Base-by-base conservation (phyloP, 768 basidiomycete species). In the Melanogaster broomeanus region DNA sequence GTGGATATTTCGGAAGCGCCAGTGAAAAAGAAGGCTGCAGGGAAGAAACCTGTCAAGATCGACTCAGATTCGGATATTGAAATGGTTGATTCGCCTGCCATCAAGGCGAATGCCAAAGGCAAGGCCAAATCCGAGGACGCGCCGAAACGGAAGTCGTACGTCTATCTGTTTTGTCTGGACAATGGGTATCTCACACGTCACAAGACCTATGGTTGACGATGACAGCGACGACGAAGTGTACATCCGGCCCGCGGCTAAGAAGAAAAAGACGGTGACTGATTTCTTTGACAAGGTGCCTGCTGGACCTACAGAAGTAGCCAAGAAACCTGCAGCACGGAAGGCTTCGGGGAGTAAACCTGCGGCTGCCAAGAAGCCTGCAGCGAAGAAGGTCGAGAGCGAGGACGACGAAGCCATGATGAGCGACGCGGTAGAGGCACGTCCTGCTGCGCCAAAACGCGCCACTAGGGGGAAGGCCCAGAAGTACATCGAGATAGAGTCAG, bases 141-240 rank as follows among this genome's bases (percentile, higher is more conserved):
- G 15, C 63, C 71, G 39, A 91, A 91, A 69, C 82, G 88, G 38
- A 92, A 90, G 69, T 87, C 81, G 89, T 86, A 45, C 28, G 74
- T 66, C 6, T 40, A 8, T 24, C 2, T 39, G 24, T 18, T 28
- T 51, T 40, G 4, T 38, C 53, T 37, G 52, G 48, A 6, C 42
- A 24, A 30, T 24, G 24, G 44, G 35, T 47, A 52, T 27, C 52
- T 64, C 19, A 66, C 41, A 4, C 4, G 19, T 52, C 6, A 1
- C 39, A 51, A 80, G 76, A 41, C 65, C 67, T 25, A 64, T 59
- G 39, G 58, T 57, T 28, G 73, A 59, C 11, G 57, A 71, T 19
- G 72, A 71, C 40, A 73, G 74, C 48, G 78, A 78, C 19, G 79
- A 78, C 15, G 77, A 77, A 25, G 57, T 60, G 21, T 65, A 70